Conservation (phyloP, 306 rosid genomes). For the Cucurbita maxima region DNA sequence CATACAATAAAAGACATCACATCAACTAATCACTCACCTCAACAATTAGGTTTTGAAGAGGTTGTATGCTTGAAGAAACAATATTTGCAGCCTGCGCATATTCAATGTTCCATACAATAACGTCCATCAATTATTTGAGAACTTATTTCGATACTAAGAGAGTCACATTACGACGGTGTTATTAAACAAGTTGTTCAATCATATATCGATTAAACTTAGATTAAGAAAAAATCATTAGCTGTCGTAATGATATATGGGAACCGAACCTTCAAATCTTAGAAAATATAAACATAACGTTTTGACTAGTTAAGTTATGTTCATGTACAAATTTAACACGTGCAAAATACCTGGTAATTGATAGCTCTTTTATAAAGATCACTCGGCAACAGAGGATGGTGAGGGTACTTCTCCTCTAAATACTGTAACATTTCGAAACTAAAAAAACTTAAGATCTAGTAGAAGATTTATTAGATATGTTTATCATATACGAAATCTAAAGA, state of each 20-base stretch:
- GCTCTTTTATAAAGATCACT: conserved; percentile 35
- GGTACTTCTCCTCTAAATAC: conserved; percentile 81
- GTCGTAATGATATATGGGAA: too few relatives aligned
- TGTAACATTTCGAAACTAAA: neutral
- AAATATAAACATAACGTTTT: neutral
- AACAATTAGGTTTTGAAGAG: conserved; percentile 16
- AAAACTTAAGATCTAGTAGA: too few relatives aligned
- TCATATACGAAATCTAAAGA: neutral
- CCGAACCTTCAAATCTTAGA: too few relatives aligned
- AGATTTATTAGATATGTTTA: neutral
- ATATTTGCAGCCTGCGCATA: conserved; percentile 36
- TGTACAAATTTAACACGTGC: neutral
- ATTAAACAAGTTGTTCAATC: too few relatives aligned
- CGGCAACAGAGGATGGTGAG: conserved; percentile 63
- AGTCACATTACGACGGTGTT: too few relatives aligned
- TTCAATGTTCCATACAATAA: neutral
- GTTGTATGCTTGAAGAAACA: conserved; percentile 68
- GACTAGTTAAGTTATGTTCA: too few relatives aligned
- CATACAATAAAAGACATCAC: conserved; percentile 1
- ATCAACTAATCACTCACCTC: neutral
- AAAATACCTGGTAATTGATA: conserved; percentile 53
- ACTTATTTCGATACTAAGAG: too few relatives aligned
- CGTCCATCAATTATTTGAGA: too few relatives aligned
- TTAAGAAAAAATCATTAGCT: too few relatives aligned
- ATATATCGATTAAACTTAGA: neutral